Conservation (phyloP, 305 asterid species). For the Rubia balearica region DNA sequence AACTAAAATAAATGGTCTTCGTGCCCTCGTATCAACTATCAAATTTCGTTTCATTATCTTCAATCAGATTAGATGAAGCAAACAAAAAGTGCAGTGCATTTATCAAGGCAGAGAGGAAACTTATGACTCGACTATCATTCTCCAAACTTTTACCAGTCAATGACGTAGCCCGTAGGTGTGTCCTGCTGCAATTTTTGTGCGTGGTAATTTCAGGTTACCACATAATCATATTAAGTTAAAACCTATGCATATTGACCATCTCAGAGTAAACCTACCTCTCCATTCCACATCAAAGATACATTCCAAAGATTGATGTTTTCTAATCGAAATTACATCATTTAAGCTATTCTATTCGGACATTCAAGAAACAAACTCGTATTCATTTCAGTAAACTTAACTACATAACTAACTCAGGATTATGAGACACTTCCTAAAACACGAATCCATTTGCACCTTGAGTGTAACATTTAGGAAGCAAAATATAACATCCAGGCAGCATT, state of each 20-base stretch:
- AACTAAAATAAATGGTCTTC: neutral
- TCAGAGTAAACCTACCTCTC: neutral
- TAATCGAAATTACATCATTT: neutral
- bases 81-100: neutral
- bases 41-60: neutral
- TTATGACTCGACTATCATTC: neutral
- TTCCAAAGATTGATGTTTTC: neutral
- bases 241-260: neutral
- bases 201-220: neutral
- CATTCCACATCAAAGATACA: neutral
- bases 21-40: neutral
- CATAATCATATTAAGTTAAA: neutral
- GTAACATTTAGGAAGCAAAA: no score
- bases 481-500: no score
- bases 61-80: neutral
- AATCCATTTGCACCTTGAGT: no score
- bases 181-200: neutral
- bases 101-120: neutral
- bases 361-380: no score
- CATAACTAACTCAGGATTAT: no score
- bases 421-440: no score
- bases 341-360: no score
- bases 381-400: no score
- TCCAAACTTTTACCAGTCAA: neutral
- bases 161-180: no score